phyloP scores from a whole-genome alignment of 192 early-diverging fungal species.

The Coemansia sp. region DNA sequence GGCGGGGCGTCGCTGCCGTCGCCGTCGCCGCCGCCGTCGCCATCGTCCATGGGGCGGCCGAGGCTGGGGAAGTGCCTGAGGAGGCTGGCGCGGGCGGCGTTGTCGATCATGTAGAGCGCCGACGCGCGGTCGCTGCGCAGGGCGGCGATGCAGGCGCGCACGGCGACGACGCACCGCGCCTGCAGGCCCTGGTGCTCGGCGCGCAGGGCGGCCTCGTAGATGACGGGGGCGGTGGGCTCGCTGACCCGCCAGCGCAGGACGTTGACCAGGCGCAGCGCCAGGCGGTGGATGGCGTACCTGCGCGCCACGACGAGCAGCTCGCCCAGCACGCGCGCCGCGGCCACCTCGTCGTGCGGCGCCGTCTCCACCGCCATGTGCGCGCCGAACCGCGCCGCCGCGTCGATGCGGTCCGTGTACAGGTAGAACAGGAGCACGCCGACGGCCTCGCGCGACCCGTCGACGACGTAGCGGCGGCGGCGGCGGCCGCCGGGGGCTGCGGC shows the following conservation, averaged over 20 bases:
- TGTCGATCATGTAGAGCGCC: constrained; percentile 35
- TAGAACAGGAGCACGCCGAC: constrained; percentile 65
- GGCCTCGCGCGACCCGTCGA: constrained; percentile 53
- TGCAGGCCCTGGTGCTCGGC: constrained; percentile 69
- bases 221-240: constrained; percentile 61
- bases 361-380: neutral
- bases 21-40: too few relatives aligned
- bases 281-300: constrained; percentile 59
- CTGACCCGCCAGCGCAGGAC: constrained; percentile 64
- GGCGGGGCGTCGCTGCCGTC: too few relatives aligned
- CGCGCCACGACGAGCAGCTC: constrained; percentile 63
- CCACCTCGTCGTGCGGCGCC: constrained; percentile 26
- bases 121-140: constrained; percentile 36
- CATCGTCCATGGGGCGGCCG: too few relatives aligned
- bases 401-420: constrained; percentile 65
- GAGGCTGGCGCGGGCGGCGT: constrained; percentile 29
- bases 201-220: constrained; percentile 65
- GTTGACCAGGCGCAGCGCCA: constrained; percentile 57
- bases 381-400: constrained; percentile 63
- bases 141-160: constrained; percentile 25
- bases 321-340: constrained; percentile 53
- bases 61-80: constrained; percentile 42
- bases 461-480: constrained; percentile 18
- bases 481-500: too few relatives aligned
- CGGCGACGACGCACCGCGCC: constrained; percentile 40